phyloP scores from a whole-genome alignment of 768 basidiomycete species.

The Scleroderma bovista region DNA sequence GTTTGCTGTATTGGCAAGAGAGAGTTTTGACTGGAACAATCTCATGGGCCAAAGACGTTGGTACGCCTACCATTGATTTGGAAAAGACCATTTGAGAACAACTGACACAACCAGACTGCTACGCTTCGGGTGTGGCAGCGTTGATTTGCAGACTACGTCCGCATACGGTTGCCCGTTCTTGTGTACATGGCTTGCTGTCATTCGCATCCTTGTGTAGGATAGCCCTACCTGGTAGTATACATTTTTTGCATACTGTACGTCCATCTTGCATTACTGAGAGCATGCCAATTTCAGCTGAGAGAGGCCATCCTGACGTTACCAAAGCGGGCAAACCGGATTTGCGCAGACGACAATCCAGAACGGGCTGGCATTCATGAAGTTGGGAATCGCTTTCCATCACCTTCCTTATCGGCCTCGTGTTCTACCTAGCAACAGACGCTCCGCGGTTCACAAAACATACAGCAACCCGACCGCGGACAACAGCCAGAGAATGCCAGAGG shows the following conservation, averaged over 20 bases:
- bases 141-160: constrained; percentile 59
- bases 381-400: constrained; percentile 6
- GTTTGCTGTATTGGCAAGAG: constrained; percentile 64
- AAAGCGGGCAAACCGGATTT: constrained; percentile 78
- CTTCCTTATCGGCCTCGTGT: constrained; percentile 47
- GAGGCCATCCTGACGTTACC: constrained; percentile 19
- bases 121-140: constrained; percentile 61
- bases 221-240: constrained; percentile 50
- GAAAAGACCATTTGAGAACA: not conserved
- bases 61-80: too few relatives aligned
- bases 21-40: constrained; percentile 66
- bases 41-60: constrained; percentile 62
- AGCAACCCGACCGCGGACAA: too few relatives aligned
- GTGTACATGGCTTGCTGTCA: constrained; percentile 55
- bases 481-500: too few relatives aligned
- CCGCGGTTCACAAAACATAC: constrained; percentile 62
- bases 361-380: constrained; percentile 78
- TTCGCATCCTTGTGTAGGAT: constrained; percentile 57
- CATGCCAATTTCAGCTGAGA: constrained; percentile 12
- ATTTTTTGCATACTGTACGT: constrained; percentile 69
- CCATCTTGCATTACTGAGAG: not conserved
- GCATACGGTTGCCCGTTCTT: constrained; percentile 57
- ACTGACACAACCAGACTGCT: constrained; percentile 39
- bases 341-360: constrained; percentile 65
- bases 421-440: constrained; percentile 68